Evolutionary conservation across 2,329 filamentous ascomycete species (phyloP), one percentile per base, ranked within the genome.

Genomic region (Phaeomoniella chlamydospora): DNA sequence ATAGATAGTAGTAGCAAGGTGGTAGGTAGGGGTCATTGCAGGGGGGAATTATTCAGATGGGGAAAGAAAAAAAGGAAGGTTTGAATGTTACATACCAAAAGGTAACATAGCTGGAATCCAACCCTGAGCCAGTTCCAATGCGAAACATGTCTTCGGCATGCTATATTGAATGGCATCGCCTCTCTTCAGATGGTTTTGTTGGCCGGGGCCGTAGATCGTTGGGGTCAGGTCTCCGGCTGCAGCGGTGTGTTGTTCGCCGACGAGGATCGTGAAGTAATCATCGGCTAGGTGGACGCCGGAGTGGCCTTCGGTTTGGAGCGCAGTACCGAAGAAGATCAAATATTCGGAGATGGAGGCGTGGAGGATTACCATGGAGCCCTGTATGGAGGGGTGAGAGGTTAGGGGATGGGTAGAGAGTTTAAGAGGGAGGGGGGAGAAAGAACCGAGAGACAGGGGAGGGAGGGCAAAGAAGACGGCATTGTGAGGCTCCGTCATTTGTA

Each of bases 71-170:
- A n/a, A n/a, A n/a, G n/a, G n/a, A n/a, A n/a, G n/a, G n/a, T n/a
- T n/a, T n/a, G n/a, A n/a, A 26, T 26, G 22, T 6, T 9, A 26
- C 22, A 9, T n/a, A 26, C 22, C 86, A 57, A 93, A 93, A 57
- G 81, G 80, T 35, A 94, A 65, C 86, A 94, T 93, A 39, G 81
- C 81, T 33, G 86, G 86, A 58, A 94, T 92, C 83, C 84, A 93
- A 43, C 86, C 85, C 38, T 57, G 52, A n/a, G 82, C 82, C 58
- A 87, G 83, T 67, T 88, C 83, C 47, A 90, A 68, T 36, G 83
- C 83, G 59, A 85, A 87, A 65, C 80, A 86, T 40, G 62, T 65
- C 39, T 71, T 70, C 42, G 80, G 74, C 78, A 87, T 85, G 62
- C 72, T 76, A 63, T 88, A 88, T 70, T 90, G 83, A 70, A 84